A percentile compares a stretch with the other conserved stretches of the same genome.
Conservation (phyloP, 2,329 filamentous ascomycete species). For the Cyphellophora attinorum region DNA sequence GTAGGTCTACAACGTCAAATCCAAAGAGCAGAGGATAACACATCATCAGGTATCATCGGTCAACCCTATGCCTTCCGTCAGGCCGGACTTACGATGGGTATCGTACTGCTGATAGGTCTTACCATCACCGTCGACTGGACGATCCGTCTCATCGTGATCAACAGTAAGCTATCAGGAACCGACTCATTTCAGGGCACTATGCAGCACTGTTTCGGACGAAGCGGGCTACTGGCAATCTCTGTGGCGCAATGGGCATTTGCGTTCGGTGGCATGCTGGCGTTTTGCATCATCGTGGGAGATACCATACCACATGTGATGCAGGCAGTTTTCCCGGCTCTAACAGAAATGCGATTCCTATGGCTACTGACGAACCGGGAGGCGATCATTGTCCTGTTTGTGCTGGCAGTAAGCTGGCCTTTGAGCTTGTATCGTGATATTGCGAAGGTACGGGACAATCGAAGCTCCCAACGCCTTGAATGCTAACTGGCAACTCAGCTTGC, state of each 20-base stretch:
- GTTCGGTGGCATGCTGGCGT: constrained; percentile 97
- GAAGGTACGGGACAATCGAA: constrained; percentile 52
- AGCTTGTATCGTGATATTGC: constrained; percentile 94
- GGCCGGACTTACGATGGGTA: constrained; percentile 73
- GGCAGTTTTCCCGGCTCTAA: constrained; percentile 70
- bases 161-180: constrained; percentile 90
- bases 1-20: background rate
- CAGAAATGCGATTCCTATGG: constrained; percentile 65
- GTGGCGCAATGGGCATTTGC: constrained; percentile 97
- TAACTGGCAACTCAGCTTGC: constrained; percentile 56
- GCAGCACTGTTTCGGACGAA: constrained; percentile 84
- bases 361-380: constrained; percentile 71
- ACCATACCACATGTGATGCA: constrained; percentile 84
- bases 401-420: constrained; percentile 81
- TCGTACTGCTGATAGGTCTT: constrained; percentile 65
- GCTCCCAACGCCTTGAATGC: constrained; percentile 6
- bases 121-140: constrained; percentile 94
- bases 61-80: constrained; percentile 96
- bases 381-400: constrained; percentile 77
- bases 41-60: constrained; percentile 49
- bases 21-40: background rate
- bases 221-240: constrained; percentile 79
- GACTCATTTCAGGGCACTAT: constrained; percentile 94
- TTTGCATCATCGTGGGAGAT: constrained; percentile 94
- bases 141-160: constrained; percentile 91